These are phyloP conservation scores for Wickerhamiella sergipiensis DNA, from an alignment of 805 yeast species.

Conservation along the genomic window DNA sequence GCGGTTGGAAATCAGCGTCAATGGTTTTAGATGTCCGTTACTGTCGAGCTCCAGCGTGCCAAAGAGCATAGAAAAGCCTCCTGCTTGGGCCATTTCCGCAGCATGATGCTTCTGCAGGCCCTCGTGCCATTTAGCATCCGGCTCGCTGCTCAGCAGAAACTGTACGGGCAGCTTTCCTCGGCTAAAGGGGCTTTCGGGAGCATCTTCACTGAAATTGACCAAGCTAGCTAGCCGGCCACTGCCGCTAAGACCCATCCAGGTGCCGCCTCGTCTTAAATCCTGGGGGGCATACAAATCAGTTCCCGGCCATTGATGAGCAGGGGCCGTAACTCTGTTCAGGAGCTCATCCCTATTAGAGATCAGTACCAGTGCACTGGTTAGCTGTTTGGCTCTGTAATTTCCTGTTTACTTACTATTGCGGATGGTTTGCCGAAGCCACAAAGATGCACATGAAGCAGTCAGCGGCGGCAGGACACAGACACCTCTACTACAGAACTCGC, in stretches of 20 bases:
- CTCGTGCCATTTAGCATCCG: conserved; percentile 35
- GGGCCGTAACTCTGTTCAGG: conserved; percentile 55
- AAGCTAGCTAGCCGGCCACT: conserved; percentile 57
- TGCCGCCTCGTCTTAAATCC: conserved; percentile 66
- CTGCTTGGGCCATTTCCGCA: conserved; percentile 11
- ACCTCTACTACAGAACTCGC: no score
- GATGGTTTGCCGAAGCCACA: conserved; percentile 51
- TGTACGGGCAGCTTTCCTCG: conserved; percentile 39
- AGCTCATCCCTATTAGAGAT: conserved; percentile 83
- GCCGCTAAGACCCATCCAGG: conserved; percentile 73
- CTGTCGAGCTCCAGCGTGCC: conserved; percentile 6
- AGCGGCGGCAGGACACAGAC: no score
- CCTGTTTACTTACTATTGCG: conserved; percentile 35
- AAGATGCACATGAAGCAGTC: conserved; percentile 57
- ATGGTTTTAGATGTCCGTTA: not conserved
- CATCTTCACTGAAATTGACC: conserved; percentile 54
- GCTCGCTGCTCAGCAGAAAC: conserved; percentile 28
- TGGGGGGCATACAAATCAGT: conserved; percentile 47
- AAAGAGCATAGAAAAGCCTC: conserved; percentile 22
- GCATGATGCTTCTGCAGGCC: conserved; percentile 15
- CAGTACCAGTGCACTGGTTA: conserved; percentile 43
- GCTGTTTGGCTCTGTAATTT: not conserved
- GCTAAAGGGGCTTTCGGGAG: conserved; percentile 28
- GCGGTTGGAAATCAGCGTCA: conserved; percentile 11
- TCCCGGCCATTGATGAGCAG: conserved; percentile 33